Conservation (phyloP, 768 basidiomycete species). For the Rhodotorula sphaerocarpa region DNA sequence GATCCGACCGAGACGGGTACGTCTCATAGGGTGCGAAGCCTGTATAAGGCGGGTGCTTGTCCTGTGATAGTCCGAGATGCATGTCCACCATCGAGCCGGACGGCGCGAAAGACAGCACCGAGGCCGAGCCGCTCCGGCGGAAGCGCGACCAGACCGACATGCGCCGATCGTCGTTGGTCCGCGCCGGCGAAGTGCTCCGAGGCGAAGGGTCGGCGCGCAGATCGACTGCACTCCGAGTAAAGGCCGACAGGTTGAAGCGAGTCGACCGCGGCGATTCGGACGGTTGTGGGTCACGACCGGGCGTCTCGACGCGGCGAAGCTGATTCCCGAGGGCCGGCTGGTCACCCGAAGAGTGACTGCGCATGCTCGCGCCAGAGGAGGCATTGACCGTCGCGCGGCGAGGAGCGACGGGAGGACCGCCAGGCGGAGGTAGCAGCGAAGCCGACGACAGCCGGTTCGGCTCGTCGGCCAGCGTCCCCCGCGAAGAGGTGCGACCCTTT, state of each 20-base stretch:
- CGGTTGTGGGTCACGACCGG: constrained; percentile 10
- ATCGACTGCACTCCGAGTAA: constrained; percentile 32
- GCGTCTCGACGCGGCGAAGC: constrained; percentile 19
- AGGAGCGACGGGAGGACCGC: constrained; percentile 1
- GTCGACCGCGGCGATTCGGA: neutral
- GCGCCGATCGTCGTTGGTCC: constrained; percentile 14
- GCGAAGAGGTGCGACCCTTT: constrained; percentile 13
- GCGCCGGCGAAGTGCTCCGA: constrained; percentile 29
- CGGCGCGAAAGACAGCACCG: constrained; percentile 34
- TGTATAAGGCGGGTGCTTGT: constrained; percentile 27
- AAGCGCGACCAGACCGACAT: constrained; percentile 27
- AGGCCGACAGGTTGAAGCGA: constrained; percentile 18
- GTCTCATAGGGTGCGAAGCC: constrained; percentile 14
- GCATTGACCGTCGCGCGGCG: neutral
- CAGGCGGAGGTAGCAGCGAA: neutral
- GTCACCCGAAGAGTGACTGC: constrained; percentile 27
- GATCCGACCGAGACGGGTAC: constrained; percentile 26
- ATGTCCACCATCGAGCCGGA: constrained; percentile 39
- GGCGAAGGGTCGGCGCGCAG: constrained; percentile 19
- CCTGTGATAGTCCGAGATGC: constrained; percentile 38
- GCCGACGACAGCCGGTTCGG: constrained; percentile 12
- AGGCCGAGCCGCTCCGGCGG: constrained; percentile 27
- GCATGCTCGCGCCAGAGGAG: constrained; percentile 21
- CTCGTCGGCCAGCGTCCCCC: constrained; percentile 6
- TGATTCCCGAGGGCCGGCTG: constrained; percentile 34